Conservation (phyloP, 75 land plant genomes). For the Azolla pinnata region DNA sequence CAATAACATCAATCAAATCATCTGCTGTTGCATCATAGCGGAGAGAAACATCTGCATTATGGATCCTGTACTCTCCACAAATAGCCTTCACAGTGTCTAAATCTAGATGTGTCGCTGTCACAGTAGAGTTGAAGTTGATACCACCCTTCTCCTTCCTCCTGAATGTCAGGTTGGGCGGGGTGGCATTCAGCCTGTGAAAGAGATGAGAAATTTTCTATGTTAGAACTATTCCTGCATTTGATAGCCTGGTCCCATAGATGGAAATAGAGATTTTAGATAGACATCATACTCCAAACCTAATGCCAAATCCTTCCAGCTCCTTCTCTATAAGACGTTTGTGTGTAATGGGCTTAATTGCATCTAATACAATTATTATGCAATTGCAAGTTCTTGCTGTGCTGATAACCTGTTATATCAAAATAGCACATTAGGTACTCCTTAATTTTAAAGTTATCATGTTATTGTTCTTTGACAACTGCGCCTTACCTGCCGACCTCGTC, state of each 20-base stretch:
- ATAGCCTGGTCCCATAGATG: no score
- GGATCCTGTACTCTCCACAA: slow-evolving; percentile 96
- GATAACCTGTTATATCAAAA: slow-evolving; percentile 59
- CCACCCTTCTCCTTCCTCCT: slow-evolving; percentile 98
- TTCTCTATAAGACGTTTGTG: slow-evolving; percentile 99
- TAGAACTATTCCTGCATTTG: no score
- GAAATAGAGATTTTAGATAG: no score
- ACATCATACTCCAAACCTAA: slow-evolving; percentile 75
- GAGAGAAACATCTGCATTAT: slow-evolving; percentile 92
- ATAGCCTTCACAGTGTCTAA: slow-evolving; percentile 98
- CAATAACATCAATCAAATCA: slow-evolving; percentile 98
- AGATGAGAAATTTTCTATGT: no score
- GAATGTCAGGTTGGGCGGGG: slow-evolving; percentile 89
- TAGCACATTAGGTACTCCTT: neutral
- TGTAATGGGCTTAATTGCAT: slow-evolving; percentile 98
- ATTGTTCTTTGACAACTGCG: no score
- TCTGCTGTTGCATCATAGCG: slow-evolving; percentile 98
- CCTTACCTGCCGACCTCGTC: slow-evolving; percentile 98
- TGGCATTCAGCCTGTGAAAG: slow-evolving; percentile 70
- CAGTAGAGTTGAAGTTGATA: slow-evolving; percentile 90
- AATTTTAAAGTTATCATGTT: no score
- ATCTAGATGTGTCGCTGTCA: slow-evolving; percentile 74
- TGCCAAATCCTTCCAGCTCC: slow-evolving; percentile 99
- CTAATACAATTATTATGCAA: slow-evolving; percentile 94
- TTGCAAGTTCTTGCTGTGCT: slow-evolving; percentile 99